Conservation (phyloP, 2,329 filamentous ascomycete species). For the Neodidymelliopsis sp. region DNA sequence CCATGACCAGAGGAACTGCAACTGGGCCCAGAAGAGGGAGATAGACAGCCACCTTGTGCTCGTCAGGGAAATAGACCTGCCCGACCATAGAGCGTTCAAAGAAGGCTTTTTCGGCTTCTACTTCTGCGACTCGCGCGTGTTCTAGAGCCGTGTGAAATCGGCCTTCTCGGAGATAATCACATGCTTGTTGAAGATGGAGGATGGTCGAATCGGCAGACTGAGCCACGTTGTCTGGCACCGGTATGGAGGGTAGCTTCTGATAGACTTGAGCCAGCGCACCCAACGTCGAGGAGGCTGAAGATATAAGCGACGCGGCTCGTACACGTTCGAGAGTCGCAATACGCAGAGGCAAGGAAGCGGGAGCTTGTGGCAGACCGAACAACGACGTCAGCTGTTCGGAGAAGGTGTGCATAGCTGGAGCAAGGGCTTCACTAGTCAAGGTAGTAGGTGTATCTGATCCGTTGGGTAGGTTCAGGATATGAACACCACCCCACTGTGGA, state of each 20-base stretch:
- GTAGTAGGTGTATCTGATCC: constrained; percentile 51
- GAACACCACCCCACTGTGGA: constrained; percentile 90
- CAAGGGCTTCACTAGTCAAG: constrained; percentile 71
- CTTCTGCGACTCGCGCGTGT: constrained; percentile 84
- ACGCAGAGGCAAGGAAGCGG: constrained; percentile 79
- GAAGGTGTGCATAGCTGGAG: constrained; percentile 85
- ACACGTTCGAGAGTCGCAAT: constrained; percentile 86
- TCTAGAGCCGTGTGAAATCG: constrained; percentile 72
- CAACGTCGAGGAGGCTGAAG: constrained; percentile 90
- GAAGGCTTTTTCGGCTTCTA: constrained; percentile 90
- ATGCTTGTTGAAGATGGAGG: constrained; percentile 77
- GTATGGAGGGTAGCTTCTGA: constrained; percentile 83
- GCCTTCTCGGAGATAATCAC: constrained; percentile 70
- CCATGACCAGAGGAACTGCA: constrained; percentile 87
- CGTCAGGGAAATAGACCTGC: constrained; percentile 97
- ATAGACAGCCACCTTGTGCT: constrained; percentile 98
- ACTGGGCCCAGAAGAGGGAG: constrained; percentile 89
- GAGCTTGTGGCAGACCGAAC: constrained; percentile 81
- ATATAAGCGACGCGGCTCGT: constrained; percentile 81
- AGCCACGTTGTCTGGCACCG: constrained; percentile 86
- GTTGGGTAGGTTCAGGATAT: constrained; percentile 68
- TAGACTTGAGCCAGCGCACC: constrained; percentile 88
- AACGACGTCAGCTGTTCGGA: constrained; percentile 88
- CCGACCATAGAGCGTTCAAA: constrained; percentile 99
- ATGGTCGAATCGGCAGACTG: constrained; percentile 84